Conservation (phyloP, 768 basidiomycete species). For the Termitomyces sp. region DNA sequence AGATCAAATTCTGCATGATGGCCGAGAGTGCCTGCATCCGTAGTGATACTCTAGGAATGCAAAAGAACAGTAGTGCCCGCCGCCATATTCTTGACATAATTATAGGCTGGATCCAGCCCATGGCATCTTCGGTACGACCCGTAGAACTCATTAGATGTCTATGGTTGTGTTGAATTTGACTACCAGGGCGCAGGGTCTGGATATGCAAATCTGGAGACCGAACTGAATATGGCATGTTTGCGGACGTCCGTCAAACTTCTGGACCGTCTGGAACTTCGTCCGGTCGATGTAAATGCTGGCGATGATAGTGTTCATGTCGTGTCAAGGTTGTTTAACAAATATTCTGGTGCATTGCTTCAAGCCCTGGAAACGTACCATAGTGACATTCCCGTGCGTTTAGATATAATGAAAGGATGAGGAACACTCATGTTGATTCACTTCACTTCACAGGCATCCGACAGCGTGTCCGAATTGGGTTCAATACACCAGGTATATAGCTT, state of each 20-base stretch:
- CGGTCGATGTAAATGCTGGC: constrained; percentile 52
- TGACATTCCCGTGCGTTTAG: constrained; percentile 41
- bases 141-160: background rate
- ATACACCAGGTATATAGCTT: constrained; percentile 38
- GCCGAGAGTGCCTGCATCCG: constrained; percentile 68
- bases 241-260: constrained; percentile 73
- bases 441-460: constrained; percentile 43
- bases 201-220: constrained; percentile 42
- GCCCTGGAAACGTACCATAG: constrained; percentile 53
- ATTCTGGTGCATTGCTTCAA: constrained; percentile 63
- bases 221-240: constrained; percentile 73
- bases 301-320: constrained; percentile 70
- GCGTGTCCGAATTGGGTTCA: constrained; percentile 47
- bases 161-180: background rate
- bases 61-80: constrained; percentile 65
- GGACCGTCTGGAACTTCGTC: constrained; percentile 69
- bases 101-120: constrained; percentile 72
- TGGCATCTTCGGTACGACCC: constrained; percentile 42
- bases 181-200: constrained; percentile 37
- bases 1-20: constrained; percentile 72
- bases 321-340: constrained; percentile 78
- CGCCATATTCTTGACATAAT: constrained; percentile 74
- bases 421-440: constrained; percentile 7
- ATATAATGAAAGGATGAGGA: background rate
- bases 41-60: constrained; percentile 57